Evolutionary conservation across 2,329 filamentous ascomycete species (phyloP).

Genomic region (Fusarium guadeloupense): DNA sequence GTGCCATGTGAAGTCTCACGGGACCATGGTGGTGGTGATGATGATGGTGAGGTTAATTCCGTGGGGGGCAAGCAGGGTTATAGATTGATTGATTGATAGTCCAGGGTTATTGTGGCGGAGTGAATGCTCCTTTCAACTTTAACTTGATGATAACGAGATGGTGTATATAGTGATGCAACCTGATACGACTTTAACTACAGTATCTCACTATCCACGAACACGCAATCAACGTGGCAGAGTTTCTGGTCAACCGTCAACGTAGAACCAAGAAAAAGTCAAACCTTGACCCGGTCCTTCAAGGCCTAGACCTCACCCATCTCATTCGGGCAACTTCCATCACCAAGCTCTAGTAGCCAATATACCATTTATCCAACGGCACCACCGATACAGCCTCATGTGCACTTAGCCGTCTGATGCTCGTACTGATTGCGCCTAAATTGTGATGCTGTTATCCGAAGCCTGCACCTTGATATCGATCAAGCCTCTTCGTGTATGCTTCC

Average conservation of each 20-base stretch:
- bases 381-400: constrained; percentile 5
- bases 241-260: not conserved
- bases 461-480: constrained; percentile 27
- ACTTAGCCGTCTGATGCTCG: constrained; percentile 12
- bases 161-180: constrained; percentile 5
- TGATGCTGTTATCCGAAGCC: constrained; percentile 18
- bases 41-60: constrained; percentile 4
- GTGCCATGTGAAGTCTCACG: constrained; percentile 33
- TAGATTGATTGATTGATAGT: not conserved
- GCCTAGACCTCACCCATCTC: not conserved
- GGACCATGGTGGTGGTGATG: constrained; percentile 28
- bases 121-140: constrained; percentile 7
- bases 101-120: constrained; percentile 26
- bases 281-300: not conserved
- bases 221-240: not conserved
- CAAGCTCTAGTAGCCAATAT: not conserved
- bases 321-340: constrained; percentile 16
- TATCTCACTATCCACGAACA: not conserved
- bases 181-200: constrained; percentile 14
- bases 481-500: constrained; percentile 7
- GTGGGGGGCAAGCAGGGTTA: constrained; percentile 11
- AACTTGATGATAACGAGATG: constrained; percentile 12
- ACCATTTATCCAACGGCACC: constrained; percentile 1
- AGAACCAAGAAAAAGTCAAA: not conserved
- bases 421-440: constrained; percentile 4